Evolutionary conservation across 257 asterid genomes (phyloP), one percentile per base, ranked within the genome.

Genomic region (Gentiana dahurica): DNA sequence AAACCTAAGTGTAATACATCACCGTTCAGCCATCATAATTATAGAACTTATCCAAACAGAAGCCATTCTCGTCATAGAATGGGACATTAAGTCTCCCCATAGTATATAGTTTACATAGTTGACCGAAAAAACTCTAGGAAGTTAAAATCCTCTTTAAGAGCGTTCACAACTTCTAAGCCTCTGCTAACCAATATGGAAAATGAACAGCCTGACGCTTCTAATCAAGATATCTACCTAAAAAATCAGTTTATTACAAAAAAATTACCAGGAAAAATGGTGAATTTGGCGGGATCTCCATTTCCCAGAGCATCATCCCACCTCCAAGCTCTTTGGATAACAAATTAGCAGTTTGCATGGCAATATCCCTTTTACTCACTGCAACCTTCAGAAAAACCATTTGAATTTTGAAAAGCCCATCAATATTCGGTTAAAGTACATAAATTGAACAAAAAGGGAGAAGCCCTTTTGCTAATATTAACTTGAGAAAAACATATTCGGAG

Each of bases 321-420:
- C 70, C 76, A 65, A 68, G 66, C 37, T 76, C 84, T 57, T 81
- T 74, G 62, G 70, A 68, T 65, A 67, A 73, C 11, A 74, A 51
- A 57, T 59, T 53, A 24, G 34, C 24, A 54, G 53, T 35, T 59
- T 75, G 81, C 83, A 73, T 72, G 38, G 75, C 78, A 75, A 74
- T 79, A 48, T 57, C 48, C 51, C 3, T 54, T 36, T 57, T 49
- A 41, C 37, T 34, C 41, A 69, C 82, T 71, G 67, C 60, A 62
- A n/a, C n/a, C 8, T 49, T 55, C 41, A n/a, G n/a, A n/a, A 58
- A 51, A 8, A 51, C 11, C 54, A 50, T 1, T 33, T 61, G 33
- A 35, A 39, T 39, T 49, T 38, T 64, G 60, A 47, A 32, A 66
- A 64, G 66, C 71, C 72, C 59, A 62, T 57, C n/a, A 51, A 61